phyloP scores from a whole-genome alignment of 805 yeast genomes.

The Clavispora phyllophila region DNA sequence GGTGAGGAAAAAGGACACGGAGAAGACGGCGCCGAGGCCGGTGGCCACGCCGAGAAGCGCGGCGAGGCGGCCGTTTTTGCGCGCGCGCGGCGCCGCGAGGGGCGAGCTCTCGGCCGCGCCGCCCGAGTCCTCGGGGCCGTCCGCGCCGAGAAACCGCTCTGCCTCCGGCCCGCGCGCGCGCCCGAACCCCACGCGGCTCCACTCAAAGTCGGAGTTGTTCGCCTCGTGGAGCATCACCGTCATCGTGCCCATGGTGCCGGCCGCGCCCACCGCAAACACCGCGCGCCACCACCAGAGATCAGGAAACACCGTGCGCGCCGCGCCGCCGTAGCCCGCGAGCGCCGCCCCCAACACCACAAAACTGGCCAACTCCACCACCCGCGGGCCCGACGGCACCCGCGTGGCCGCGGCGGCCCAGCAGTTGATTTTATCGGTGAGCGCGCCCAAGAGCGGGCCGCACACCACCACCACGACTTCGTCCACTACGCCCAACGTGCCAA shows the following conservation, averaged over 20 bases:
- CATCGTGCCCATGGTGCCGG: conserved; percentile 50
- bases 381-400: conserved; percentile 40
- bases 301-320: conserved; percentile 39
- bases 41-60: conserved; percentile 59
- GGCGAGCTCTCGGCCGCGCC: not conserved
- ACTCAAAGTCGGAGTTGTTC: conserved; percentile 39
- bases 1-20: conserved; percentile 52
- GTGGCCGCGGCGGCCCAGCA: conserved; percentile 8
- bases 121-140: too few species aligned
- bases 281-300: conserved; percentile 45
- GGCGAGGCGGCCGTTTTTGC: conserved; percentile 45
- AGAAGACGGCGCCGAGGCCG: conserved; percentile 64
- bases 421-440: conserved; percentile 50
- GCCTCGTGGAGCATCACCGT: conserved; percentile 57
- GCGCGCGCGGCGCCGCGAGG: too few species aligned
- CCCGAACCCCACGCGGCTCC: conserved; percentile 27
- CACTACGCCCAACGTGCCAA: conserved; percentile 40
- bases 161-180: conserved; percentile 2
- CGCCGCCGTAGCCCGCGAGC: conserved; percentile 43
- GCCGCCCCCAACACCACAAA: conserved; percentile 44
- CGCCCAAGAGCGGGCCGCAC: conserved; percentile 59
- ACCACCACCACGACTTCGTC: conserved; percentile 56
- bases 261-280: conserved; percentile 59
- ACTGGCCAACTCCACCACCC: conserved; percentile 46
- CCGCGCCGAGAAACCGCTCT: not conserved